A percentile compares a stretch with the other conserved stretches of the same genome.
phyloP scores from a whole-genome alignment of 495 filamentous ascomycete genomes.

The Pyrenula aspistea region DNA sequence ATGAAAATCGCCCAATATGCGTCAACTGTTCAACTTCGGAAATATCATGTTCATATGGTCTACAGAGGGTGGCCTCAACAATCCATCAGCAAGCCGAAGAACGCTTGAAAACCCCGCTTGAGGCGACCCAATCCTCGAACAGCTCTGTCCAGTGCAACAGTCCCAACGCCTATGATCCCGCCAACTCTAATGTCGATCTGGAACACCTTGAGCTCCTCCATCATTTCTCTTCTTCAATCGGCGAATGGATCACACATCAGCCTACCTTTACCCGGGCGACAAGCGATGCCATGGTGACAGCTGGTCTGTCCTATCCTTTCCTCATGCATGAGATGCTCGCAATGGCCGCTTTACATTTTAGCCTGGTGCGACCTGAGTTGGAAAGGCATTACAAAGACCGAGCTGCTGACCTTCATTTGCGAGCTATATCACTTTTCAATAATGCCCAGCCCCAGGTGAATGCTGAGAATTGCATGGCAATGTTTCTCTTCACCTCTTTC shows the following conservation, averaged over 20 bases:
- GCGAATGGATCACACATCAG: neutral
- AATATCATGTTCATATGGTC: neutral
- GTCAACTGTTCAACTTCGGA: constrained; percentile 22
- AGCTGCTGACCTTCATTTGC: constrained; percentile 35
- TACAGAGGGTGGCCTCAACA: too few relatives aligned
- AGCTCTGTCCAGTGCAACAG: too few relatives aligned
- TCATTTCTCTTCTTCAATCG: constrained; percentile 11
- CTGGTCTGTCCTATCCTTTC: constrained; percentile 18
- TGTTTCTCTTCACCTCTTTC: constrained; percentile 35
- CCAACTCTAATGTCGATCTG: constrained; percentile 22
- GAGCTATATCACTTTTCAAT: constrained; percentile 33
- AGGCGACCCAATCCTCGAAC: too few relatives aligned
- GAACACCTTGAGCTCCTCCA: constrained; percentile 20
- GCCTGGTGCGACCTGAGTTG: constrained; percentile 15
- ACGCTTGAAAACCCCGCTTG: too few relatives aligned
- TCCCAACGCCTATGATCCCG: too few relatives aligned
- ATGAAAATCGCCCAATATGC: constrained; percentile 22
- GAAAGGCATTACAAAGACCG: constrained; percentile 24
- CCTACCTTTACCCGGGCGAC: neutral
- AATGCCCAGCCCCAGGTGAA: constrained; percentile 9
- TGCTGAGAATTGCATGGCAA: constrained; percentile 24
- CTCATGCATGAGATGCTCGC: constrained; percentile 32
- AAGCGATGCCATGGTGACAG: constrained; percentile 3
- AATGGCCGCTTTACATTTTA: constrained; percentile 29
- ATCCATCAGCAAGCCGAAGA: too few relatives aligned